Evolutionary conservation across 768 basidiomycete species (phyloP).

Genomic region (Dacryopinax primogenitus): DNA sequence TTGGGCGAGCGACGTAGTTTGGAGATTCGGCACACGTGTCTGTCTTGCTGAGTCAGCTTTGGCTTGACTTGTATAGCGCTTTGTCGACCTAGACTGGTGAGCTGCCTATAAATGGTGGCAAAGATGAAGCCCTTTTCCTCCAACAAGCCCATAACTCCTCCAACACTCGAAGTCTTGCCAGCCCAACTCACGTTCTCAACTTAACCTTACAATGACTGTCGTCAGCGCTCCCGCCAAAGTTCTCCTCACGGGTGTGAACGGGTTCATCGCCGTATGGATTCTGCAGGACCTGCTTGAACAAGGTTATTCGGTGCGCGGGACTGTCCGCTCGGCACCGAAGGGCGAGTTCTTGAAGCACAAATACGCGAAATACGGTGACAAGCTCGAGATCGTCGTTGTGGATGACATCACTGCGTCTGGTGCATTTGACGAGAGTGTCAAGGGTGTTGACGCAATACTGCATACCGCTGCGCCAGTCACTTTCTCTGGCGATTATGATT

Average conservation of each 20-base stretch:
- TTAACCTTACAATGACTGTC: neutral
- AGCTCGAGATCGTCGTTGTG: constrained; percentile 28
- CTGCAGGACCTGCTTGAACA: neutral
- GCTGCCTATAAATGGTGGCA: no score
- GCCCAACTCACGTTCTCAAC: no score
- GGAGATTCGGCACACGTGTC: no score
- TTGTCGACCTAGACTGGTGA: no score
- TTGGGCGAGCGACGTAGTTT: no score
- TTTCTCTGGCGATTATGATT: neutral
- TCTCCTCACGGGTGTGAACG: neutral
- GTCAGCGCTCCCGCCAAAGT: neutral
- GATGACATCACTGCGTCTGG: constrained; percentile 24
- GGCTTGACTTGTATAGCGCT: no score
- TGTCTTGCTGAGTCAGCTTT: no score
- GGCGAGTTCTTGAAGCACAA: constrained; percentile 31
- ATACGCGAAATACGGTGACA: constrained; percentile 24
- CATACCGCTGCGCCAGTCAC: constrained; percentile 50
- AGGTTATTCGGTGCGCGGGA: constrained; percentile 26
- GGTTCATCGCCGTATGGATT: neutral
- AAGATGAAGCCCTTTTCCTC: no score
- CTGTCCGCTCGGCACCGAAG: constrained; percentile 31
- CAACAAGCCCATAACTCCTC: no score
- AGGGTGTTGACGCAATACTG: constrained; percentile 57
- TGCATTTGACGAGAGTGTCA: constrained; percentile 68
- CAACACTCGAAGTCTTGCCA: no score